Evolutionary conservation across 1,139 yeast species (phyloP).

Genomic region (Taphrina betulina): DNA sequence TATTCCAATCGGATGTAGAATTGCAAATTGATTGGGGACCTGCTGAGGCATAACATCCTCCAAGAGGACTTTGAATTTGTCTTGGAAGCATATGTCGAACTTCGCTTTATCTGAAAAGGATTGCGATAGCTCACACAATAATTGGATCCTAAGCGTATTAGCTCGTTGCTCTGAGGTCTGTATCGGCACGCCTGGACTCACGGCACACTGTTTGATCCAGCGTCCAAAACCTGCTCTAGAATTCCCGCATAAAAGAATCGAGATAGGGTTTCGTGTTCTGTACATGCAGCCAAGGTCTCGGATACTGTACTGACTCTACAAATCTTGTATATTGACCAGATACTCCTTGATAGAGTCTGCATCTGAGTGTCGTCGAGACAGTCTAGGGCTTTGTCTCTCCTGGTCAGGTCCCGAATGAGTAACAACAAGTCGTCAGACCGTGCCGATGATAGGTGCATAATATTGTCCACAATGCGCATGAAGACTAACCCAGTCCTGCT

Average conservation of each 20-base stretch:
- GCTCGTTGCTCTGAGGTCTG: no score
- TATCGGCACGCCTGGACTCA: no score
- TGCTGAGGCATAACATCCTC: not conserved
- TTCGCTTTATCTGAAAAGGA: no score
- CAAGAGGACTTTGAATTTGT: no score
- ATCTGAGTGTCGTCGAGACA: not conserved
- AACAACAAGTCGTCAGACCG: no score
- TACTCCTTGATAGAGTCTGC: not conserved
- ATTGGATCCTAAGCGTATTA: no score
- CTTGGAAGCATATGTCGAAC: no score
- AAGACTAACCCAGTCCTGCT: not conserved
- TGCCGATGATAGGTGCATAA: not conserved
- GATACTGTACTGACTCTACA: not conserved
- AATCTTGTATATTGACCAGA: not conserved
- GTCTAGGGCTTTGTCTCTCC: no score
- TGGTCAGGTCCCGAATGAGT: no score
- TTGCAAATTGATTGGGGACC: not conserved
- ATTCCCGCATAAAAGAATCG: not conserved
- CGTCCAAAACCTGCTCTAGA: not conserved
- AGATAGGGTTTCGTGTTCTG: not conserved
- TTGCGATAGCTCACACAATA: no score
- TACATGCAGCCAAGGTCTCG: not conserved
- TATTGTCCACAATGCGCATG: not conserved
- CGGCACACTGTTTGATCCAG: not conserved
- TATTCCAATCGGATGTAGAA: conserved; percentile 4